These are phyloP conservation scores for Colletotrichum tanaceti DNA, from an alignment of 2,329 filamentous ascomycete species.

Conservation along the genomic window DNA sequence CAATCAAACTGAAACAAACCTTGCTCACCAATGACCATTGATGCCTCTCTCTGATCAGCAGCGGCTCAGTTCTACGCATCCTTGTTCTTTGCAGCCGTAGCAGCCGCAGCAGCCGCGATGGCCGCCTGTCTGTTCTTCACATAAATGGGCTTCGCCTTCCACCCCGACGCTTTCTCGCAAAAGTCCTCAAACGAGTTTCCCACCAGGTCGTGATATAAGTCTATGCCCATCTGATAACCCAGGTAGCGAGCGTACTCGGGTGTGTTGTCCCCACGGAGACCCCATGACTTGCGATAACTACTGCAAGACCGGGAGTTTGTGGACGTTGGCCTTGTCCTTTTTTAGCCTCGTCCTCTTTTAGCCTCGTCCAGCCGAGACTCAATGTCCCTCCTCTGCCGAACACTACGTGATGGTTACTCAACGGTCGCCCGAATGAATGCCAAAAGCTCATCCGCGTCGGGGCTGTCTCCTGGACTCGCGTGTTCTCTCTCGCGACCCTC, in stretches of 20 bases:
- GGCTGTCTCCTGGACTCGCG: constrained; percentile 1
- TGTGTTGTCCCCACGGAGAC: constrained; percentile 64
- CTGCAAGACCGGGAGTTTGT: constrained; percentile 44
- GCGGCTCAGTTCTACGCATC: neutral
- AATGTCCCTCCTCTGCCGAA: constrained; percentile 22
- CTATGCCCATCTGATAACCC: constrained; percentile 62
- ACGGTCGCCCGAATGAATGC: no score
- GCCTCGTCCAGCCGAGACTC: constrained; percentile 19
- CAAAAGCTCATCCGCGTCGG: no score
- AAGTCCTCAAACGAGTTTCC: constrained; percentile 24
- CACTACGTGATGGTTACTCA: neutral
- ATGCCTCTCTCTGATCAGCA: neutral
- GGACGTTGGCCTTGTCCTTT: constrained; percentile 2
- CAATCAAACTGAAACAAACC: neutral
- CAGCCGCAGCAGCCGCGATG: neutral
- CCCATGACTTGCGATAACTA: constrained; percentile 60
- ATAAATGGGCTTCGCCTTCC: constrained; percentile 9
- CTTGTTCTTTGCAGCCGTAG: neutral
- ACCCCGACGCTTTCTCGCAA: constrained; percentile 17
- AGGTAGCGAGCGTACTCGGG: constrained; percentile 65
- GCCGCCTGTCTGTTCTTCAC: constrained; percentile 20
- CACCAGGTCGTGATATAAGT: constrained; percentile 64
- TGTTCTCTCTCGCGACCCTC: constrained; percentile 49
- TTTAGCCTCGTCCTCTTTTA: no score
- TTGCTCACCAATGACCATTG: neutral